Base-by-base conservation (phyloP, 73 alveolate genomes). In the Paramecium pentaurelia region DNA sequence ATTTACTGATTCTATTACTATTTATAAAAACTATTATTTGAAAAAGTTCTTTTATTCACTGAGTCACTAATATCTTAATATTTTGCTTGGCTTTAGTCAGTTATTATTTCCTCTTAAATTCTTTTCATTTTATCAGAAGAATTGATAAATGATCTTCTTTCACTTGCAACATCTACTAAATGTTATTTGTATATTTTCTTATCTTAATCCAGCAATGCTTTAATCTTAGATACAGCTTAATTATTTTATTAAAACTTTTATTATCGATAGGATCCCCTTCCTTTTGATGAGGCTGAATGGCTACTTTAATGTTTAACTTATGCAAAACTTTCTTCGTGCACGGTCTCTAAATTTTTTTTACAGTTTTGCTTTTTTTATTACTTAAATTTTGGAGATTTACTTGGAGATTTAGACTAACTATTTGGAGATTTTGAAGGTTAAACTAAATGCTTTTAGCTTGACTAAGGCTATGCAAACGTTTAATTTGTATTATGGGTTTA, bases 401-500 rank as follows among this genome's bases (percentile, higher is more conserved):
- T 54, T 22, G n/a, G 32, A 54, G 68, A 51, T 51, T 20, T 51
- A 12, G 68, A 51, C 14, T 73, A 18, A 2, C 14, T 73, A 34
- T 73, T 36, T 22, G 59, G 38, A 9, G 88, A 75, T 37, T 75
- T 75, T 9, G 25, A 32, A n/a, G 37, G 38, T 32, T 34, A 9
- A 32, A 28, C n/a, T 37, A 16, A 36, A 32, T 37, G 34, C 27
- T 75, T 75, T 37, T 40, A 34, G 10, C 88, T 75, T 14, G 70
- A 75, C 8, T 68, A 68, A 34, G 88, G 88, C 40, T 75, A 75
- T 8, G 70, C 70, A 75, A 75, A 75, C 2, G 88, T 75, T 37
- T 75, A 75, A 75, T 75, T 75, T 75, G 84, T 68, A 68, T 68
- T 73, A 36, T 73, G 58, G 18, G 87, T 1, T 64, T 64, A 64